Evolutionary conservation across 352 stramenopile species (phyloP), one percentile per base, ranked within the genome.

Genomic region (Pythium brachiatum): DNA sequence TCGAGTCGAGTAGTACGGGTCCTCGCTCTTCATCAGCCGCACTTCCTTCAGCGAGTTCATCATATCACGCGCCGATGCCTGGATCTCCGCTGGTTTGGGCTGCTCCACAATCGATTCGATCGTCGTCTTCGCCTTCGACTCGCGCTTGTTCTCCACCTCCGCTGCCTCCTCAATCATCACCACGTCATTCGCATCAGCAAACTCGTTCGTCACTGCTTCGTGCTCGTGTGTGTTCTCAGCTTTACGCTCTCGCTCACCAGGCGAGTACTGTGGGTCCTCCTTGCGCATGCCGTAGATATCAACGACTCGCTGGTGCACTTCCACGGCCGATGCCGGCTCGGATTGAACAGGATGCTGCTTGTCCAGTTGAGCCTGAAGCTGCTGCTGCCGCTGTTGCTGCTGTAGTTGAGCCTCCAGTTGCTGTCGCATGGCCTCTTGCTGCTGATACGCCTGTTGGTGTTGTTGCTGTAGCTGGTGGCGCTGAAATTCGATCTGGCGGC

Each of bases 281-380:
- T 69, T 41, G 8, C 81, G 76, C 81, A 92, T 90, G 7, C 71
- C 78, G 39, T 73, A 66, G 47, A 90, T 84, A 43, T 90, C 79
- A 5, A 69, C 71, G 47, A 89, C 69, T n/a, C 81, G 83, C 46
- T 83, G 76, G 6, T 60, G 70, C 13, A 65, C 70, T 26, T 82
- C 76, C 2, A 69, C 62, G 23, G 57, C 67, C 58, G 70, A 16
- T 29, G 53, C 56, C 53, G 29, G 5, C 5, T 34, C 29, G 29
- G 29, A 9, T 9, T 5, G 29, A 34, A 9, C 9, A 11, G 5
- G 29, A 5, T 34, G 23, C 27, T 57, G 12, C 36, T 26, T 7
- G 7, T 21, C 4, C 15, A 46, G 15, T 46, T 46, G 13, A 4
- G 38, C 38, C 13, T 39, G 32, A 7, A 39, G 46, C 46, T 54